Evolutionary conservation across 352 stramenopile species (phyloP), one percentile per base, ranked within the genome.

Genomic region (Plasmopara muralis): DNA sequence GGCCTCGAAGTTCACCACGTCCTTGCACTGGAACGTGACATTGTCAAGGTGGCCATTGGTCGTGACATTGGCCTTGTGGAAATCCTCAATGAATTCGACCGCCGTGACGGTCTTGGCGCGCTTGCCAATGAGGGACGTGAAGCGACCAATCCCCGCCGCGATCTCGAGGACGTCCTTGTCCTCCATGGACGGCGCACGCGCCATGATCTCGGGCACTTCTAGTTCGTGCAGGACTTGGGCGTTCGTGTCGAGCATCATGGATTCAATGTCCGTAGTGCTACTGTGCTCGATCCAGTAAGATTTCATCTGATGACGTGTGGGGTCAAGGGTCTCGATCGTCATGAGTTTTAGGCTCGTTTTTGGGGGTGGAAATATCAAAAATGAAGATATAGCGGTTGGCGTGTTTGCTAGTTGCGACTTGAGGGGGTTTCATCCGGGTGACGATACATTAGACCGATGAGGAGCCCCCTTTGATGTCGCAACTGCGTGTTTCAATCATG

Each of bases 171-270:
- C 77, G 53, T 86, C 75, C 55, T 85, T 83, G 45, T 64, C 60
- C 0, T 63, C 47, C 66, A 86, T 78, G 44, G 43, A 51, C 4
- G 81, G 81, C 9, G 81, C 75, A 34, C 81, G 85, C 50, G 70
- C 70, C 50, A 92, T 60, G 55, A 92, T 87, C 62, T 92, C 78
- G 4, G 79, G 81, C 46, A 80, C 74, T 62, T 89, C 81, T 10
- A 89, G 60, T 47, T 89, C 77, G 37, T 87, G 74, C 6, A 91
- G 70, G 47, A 63, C 71, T 56, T 81, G 70, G 56, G 81, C 81
- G 57, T 91, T 89, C 42, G 81, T 68, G 70, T 91, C 81, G 31
- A 91, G 72, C 81, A 91, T 91, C 81, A 91, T 91, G 33, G 76
- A 84, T 62, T 91, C 76, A 34, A 91, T 71, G 30, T 72, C 83